Base-by-base conservation (phyloP, 805 yeast genomes). In the Zygosaccharomyces bisporus region DNA sequence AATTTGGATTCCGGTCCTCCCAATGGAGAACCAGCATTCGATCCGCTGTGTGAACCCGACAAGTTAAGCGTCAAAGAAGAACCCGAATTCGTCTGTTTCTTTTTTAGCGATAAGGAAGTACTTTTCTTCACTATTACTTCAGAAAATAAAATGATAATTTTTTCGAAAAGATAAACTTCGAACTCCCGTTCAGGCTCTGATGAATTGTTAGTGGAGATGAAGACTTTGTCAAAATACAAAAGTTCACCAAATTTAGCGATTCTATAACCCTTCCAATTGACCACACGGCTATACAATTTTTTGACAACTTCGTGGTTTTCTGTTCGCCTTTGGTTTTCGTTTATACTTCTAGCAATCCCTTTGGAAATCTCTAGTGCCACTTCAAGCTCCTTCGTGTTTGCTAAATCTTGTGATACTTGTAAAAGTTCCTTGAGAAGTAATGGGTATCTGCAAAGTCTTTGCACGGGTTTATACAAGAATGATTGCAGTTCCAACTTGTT, bases 371-470 rank as follows among this genome's bases (percentile, higher is more conserved):
- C 78, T 43, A 79, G 70, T 2, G 96, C 96, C 43, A 75, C 64
- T 20, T 76, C 69, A 23, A 91, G 70, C 61, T 91, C 98, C 48
- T 74, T 77, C 56, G 78, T 80, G 47, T 70, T 70, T 75, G 71
- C 13, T 66, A 60, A 10, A 63, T 60, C 29, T 80, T 31, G 83
- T 8, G 88, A 77, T 39, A 72, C 62, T 60, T 87, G 88, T 40
- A 86, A 63, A 42, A 93, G 71, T 59, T 87, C 93, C 55, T 77
- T 80, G 41, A 93, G 67, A 39, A 93, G 71, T 41, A 93, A 68
- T 1, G 98, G 99, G 64, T 93, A 93, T 63, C 90, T 87, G 73
- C 96, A 87, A n/a, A 93, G 74, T 51, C 99, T 77, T 70, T 93
- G 99, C 30, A 93, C 87, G 0, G 99, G 99, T 63, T 91, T 93